phyloP scores from a whole-genome alignment of 371 early-diverging fungal species.

The Fennellomyces sp. region DNA sequence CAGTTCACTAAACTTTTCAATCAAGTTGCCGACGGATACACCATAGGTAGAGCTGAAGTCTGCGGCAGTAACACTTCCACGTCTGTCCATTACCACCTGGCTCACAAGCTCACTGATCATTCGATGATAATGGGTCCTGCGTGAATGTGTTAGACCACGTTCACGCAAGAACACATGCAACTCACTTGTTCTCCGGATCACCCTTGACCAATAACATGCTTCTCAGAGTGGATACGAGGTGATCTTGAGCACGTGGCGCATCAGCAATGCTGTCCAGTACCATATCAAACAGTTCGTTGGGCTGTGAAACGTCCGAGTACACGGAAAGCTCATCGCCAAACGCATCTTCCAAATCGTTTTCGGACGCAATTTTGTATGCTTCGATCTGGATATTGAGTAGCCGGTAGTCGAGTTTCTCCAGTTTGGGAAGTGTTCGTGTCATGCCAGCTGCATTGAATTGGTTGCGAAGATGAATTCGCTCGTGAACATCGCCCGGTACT shows the following conservation, averaged over 20 bases:
- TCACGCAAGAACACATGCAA: neutral
- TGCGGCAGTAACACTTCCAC: conserved; percentile 56
- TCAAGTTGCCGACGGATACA: conserved; percentile 53
- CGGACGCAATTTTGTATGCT: conserved; percentile 69
- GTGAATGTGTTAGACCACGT: neutral
- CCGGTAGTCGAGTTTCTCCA: conserved; percentile 61
- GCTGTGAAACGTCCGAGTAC: conserved; percentile 48
- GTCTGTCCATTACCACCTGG: conserved; percentile 81
- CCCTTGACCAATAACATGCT: conserved; percentile 73
- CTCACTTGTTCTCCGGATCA: conserved; percentile 49
- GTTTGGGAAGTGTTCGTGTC: conserved; percentile 46
- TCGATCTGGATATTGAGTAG: conserved; percentile 67
- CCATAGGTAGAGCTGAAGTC: conserved; percentile 23
- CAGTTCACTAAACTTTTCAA: conserved; percentile 76
- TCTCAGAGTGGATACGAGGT: conserved; percentile 66
- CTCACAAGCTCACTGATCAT: conserved; percentile 79
- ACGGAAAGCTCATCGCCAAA: conserved; percentile 21
- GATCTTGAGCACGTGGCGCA: conserved; percentile 63
- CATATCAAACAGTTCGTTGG: conserved; percentile 66
- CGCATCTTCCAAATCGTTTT: conserved; percentile 51
- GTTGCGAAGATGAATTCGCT: conserved; percentile 69
- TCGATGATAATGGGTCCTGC: conserved; percentile 73
- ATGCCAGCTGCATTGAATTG: conserved; percentile 69
- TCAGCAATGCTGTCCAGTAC: conserved; percentile 60
- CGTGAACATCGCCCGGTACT: conserved; percentile 65